Evolutionary conservation across 2,329 filamentous ascomycete species (phyloP), one percentile per base, ranked within the genome.

Genomic region (Clonostachys sp.): DNA sequence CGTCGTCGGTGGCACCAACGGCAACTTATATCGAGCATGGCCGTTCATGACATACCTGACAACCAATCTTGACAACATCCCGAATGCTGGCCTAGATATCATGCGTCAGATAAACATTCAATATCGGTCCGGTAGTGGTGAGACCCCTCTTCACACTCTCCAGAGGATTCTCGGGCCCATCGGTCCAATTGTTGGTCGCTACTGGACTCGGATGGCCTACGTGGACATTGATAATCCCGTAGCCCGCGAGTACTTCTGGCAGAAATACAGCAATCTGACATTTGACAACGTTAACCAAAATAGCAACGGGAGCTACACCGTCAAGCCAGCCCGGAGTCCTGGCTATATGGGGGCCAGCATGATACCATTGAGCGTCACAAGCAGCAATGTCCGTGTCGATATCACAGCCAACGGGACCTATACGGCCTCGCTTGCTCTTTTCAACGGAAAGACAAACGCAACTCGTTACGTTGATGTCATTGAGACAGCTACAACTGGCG

Each of bases 131-230:
- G 58, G 64, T 40, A 74, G 71, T 57, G 71, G 76, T 52, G 73
- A 77, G 54, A 76, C 73, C 1, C 74, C 73, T 2, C 63, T 77
- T 17, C 73, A 77, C 47, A 62, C 67, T 3, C 61, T 77, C 16
- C 57, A 76, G 1, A 61, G 66, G 2, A 47, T 51, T 7, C 57
- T 54, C 34, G 49, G 60, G 18, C 58, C 57, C 17, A 60, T 65
- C 14, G 67, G 70, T 16, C 64, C 68, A 12, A 61, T 77, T 9
- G 67, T 78, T 6, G 73, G 66, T 4, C 60, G 64, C 14, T 78
- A 77, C 60, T 77, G 74, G 74, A 73, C 74, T 3, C 67, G 67
- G 48, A 78, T 78, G 74, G 74, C 74, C 6, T 74, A 71, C 50
- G 71, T 71, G 12, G 74, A 77, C 38, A 74, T 77, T 34, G 72